Evolutionary conservation across 768 basidiomycete genomes (phyloP).

Genomic region (Hericium rajendrae): DNA sequence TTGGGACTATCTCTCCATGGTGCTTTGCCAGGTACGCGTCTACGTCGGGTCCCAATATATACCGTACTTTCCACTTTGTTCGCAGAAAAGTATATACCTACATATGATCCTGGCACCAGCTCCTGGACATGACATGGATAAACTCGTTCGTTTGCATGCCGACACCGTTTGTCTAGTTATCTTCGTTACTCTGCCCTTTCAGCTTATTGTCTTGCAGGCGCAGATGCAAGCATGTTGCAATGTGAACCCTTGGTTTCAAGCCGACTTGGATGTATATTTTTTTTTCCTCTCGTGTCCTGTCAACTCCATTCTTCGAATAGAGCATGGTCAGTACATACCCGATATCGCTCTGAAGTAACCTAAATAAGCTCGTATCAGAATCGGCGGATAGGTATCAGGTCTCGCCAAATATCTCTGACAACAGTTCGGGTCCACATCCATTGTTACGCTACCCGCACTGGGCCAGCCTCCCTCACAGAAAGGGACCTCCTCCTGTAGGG

Average conservation of each 20-base stretch:
- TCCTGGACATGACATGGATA: neutral
- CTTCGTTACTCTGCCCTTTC: too few relatives aligned
- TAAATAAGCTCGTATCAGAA: too few relatives aligned
- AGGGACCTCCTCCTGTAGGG: neutral
- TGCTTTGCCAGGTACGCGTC: conserved; percentile 7
- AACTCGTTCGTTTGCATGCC: conserved; percentile 8
- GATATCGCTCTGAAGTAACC: too few relatives aligned
- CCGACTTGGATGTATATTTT: conserved; percentile 1
- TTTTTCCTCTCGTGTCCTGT: conserved; percentile 7
- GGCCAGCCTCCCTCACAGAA: conserved; percentile 7
- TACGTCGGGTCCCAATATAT: neutral
- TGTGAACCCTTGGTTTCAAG: conserved; percentile 7
- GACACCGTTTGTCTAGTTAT: conserved; percentile 4
- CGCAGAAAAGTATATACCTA: conserved; percentile 11
- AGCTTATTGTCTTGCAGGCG: neutral
- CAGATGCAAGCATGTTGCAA: conserved; percentile 5
- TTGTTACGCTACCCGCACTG: conserved; percentile 4
- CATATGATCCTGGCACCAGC: conserved; percentile 14
- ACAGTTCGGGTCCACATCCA: too few relatives aligned
- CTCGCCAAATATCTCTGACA: too few relatives aligned
- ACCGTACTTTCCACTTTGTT: neutral
- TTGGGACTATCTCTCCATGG: neutral
- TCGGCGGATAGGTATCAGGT: too few relatives aligned
- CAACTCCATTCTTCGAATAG: too few relatives aligned
- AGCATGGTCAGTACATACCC: too few relatives aligned